Base-by-base conservation (phyloP, 2,329 filamentous ascomycete species). In the Trichoderma sp. region DNA sequence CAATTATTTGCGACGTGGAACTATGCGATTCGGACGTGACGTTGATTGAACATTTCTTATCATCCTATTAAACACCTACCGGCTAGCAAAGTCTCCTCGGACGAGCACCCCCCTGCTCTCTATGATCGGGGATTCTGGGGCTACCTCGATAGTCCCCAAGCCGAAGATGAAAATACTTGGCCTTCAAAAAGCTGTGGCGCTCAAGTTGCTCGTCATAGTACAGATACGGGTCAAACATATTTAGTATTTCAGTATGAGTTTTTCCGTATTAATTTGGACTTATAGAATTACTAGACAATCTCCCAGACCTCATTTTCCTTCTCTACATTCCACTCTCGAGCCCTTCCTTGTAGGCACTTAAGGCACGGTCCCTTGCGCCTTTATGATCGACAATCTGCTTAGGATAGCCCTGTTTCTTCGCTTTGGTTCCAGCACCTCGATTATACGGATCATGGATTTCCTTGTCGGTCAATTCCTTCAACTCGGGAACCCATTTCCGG, bases 371-470 rank as follows among this genome's bases (percentile, higher is more conserved):
- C 75, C 95, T 89, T 71, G 89, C 89, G 14, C 86, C 86, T 80
- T 92, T 93, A 82, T 97, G 95, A 56, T 93, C 89, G 1, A 97
- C 93, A 78, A 96, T 92, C 9, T 90, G 90, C 82, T 87, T 86
- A 0, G 95, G 94, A 81, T 98, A 97, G 0, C 93, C 93, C 8
- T 86, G 88, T 84, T 89, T 92, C 84, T 89, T 88, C 8, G 91
- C 93, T 77, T 88, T 83, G 11, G 84, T 84, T 1, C 83, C 89
- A 0, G 88, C 91, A 1, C 93, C 92, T 65, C 92, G 88, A 2
- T 86, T 89, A 82, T 95, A 96, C 1, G 95, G 95, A 78, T 95
- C 94, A 82, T 97, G 95, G 4, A 98, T 90, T 9, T 91, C 93
- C 77, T 91, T 92, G 0, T 90, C 92, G 79, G 89, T 81, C 3